These are phyloP conservation scores for Mediolabrus comicus DNA, from an alignment of 108 stramenopile genomes.

Conservation along the genomic window DNA sequence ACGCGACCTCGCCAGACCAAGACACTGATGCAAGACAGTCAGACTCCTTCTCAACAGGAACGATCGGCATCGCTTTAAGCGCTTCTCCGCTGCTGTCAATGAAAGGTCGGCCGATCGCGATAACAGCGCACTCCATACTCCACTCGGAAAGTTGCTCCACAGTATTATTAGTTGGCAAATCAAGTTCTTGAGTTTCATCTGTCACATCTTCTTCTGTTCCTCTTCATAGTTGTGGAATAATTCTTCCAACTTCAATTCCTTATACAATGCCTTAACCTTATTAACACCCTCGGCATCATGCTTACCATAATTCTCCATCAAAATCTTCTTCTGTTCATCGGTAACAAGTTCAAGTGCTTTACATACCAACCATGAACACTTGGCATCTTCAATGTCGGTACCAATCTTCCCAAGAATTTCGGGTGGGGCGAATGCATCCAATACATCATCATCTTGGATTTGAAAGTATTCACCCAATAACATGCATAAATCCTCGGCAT, in stretches of 20 bases:
- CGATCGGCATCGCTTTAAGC: conserved; percentile 31
- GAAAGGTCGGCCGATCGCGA: conserved; percentile 55
- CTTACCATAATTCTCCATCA: conserved; percentile 87
- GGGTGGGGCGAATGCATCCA: conserved; percentile 96
- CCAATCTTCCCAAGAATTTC: conserved; percentile 97
- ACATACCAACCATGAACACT: conserved; percentile 98
- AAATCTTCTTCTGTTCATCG: conserved; percentile 53
- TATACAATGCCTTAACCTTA: conserved; percentile 89
- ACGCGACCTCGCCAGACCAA: conserved; percentile 11
- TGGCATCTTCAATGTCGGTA: conserved; percentile 99
- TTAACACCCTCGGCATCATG: conserved; percentile 66
- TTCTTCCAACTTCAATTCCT: conserved; percentile 73
- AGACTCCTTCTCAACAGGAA: neutral
- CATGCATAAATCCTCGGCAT: conserved; percentile 73
- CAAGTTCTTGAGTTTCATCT: neutral
- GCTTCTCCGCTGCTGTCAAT: conserved; percentile 43
- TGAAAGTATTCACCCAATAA: conserved; percentile 99
- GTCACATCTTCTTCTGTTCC: conserved; percentile 52
- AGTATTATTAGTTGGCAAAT: conserved; percentile 13
- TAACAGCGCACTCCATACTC: conserved; percentile 14
- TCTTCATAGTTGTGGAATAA: conserved; percentile 88
- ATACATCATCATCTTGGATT: conserved; percentile 97
- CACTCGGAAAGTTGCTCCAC: conserved; percentile 1
- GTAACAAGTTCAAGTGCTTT: conserved; percentile 71
- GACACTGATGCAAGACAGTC: neutral